Conservation (phyloP, 148 eudicot species). For the Vaccinium myrtillus region DNA sequence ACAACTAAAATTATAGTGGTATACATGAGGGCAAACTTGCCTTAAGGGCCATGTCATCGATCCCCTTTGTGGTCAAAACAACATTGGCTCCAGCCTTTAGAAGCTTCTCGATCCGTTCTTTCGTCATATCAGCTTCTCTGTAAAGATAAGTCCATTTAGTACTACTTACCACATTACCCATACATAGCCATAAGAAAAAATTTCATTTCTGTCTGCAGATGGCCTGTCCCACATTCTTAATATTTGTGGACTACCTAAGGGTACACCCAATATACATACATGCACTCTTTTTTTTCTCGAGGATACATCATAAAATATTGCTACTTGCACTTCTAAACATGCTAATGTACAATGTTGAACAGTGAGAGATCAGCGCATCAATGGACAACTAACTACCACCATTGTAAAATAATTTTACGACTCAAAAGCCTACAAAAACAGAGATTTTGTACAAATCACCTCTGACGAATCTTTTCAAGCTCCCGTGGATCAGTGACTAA, state of each 20-base stretch:
- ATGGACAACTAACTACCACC: not conserved
- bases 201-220: not conserved
- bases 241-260: not conserved
- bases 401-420: not conserved
- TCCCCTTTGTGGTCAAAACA: conserved; percentile 86
- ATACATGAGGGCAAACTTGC: conserved; percentile 30
- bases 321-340: not conserved
- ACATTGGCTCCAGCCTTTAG: conserved; percentile 95
- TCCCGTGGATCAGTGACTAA: conserved; percentile 91
- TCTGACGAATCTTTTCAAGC: conserved; percentile 96
- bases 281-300: not conserved
- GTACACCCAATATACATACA: not conserved
- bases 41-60: conserved; percentile 99
- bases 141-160: conserved; percentile 16
- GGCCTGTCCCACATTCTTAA: not conserved
- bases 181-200: not conserved
- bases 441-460: conserved; percentile 35
- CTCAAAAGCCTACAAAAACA: not conserved
- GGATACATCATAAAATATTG: not conserved
- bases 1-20: not conserved
- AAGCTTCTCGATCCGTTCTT: conserved; percentile 91
- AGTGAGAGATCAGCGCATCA: not conserved
- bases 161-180: not conserved
- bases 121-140: conserved; percentile 99
- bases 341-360: not conserved